Conservation (phyloP, 306 rosid genomes). For the Prunus fruticosa region DNA sequence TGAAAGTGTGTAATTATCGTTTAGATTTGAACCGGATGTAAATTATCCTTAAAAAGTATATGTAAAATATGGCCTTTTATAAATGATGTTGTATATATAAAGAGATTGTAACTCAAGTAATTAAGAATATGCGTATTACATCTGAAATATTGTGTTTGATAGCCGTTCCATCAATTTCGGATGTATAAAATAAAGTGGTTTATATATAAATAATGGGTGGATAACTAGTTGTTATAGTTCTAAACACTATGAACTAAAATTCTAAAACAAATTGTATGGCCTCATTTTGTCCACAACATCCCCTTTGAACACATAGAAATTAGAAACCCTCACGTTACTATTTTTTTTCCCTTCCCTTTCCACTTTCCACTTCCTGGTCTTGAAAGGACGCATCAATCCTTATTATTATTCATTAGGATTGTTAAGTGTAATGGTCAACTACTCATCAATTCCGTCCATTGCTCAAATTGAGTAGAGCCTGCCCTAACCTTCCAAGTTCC, state of each 20-base stretch:
- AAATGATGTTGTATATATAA: no score
- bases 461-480: not conserved
- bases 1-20: no score
- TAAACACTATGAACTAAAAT: not conserved
- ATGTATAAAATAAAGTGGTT: no score
- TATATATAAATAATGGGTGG: not conserved
- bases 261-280: not conserved
- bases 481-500: not conserved
- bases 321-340: not conserved
- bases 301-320: not conserved
- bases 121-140: no score
- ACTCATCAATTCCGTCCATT: not conserved
- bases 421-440: not conserved
- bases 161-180: no score
- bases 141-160: no score
- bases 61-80: no score
- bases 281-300: not conserved
- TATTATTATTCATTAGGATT: not conserved
- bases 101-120: no score
- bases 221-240: not conserved
- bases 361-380: not conserved
- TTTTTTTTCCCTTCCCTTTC: not conserved
- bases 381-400: not conserved
- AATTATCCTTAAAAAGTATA: no score
- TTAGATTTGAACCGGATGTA: no score